A percentile compares a stretch with the other conserved stretches of the same genome.
phyloP scores from a whole-genome alignment of 257 asterid species.

The Eustoma russellianum region DNA sequence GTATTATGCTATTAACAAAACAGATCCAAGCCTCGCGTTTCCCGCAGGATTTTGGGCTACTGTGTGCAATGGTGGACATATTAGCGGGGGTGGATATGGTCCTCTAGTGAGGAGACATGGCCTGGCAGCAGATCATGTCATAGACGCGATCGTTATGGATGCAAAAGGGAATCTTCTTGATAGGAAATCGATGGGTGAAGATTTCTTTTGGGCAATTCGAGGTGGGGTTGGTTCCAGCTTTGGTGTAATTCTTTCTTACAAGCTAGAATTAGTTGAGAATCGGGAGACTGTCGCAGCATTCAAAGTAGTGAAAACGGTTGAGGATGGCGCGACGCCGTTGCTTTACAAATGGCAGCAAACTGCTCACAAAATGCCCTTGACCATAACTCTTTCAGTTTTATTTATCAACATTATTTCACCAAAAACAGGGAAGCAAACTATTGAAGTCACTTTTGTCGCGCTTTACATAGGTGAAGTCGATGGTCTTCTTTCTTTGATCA shows the following conservation, averaged over 20 bases:
- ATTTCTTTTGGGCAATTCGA: conserved; percentile 16
- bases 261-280: not conserved
- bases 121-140: conserved; percentile 9
- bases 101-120: conserved; percentile 8
- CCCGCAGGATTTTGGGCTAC: conserved; percentile 15
- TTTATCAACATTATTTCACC: not conserved
- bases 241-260: conserved; percentile 8
- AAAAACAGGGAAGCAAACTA: not conserved
- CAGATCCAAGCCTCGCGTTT: not conserved
- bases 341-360: not conserved
- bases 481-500: conserved; percentile 5
- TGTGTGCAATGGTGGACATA: conserved; percentile 12
- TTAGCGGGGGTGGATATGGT: conserved; percentile 16
- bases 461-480: conserved; percentile 5
- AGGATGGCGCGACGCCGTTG: not conserved
- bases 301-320: not conserved
- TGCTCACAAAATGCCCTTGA: not conserved
- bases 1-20: conserved; percentile 1
- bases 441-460: conserved; percentile 3
- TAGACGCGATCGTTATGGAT: conserved; percentile 10
- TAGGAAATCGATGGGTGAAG: conserved; percentile 9
- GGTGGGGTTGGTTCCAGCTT: conserved; percentile 13
- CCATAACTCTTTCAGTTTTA: not conserved
- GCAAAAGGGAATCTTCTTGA: conserved; percentile 10
- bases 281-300: not conserved